These are phyloP conservation scores for Diaporthe australafricana DNA, from an alignment of 2,329 filamentous ascomycete species.

Conservation along the genomic window DNA sequence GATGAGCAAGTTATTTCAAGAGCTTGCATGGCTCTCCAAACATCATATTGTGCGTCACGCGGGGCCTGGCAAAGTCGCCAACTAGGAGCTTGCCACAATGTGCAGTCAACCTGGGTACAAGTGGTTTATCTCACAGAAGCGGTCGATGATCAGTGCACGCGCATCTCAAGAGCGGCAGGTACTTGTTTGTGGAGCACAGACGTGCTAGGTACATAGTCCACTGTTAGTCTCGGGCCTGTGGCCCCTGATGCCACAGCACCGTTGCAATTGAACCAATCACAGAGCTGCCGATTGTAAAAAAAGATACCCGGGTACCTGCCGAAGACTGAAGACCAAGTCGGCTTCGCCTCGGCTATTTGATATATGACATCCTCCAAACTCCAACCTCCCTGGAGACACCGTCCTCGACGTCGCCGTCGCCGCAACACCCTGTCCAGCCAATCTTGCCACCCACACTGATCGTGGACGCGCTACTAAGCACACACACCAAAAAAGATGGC, in stretches of 20 bases:
- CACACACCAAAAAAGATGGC: slow-evolving; percentile 63
- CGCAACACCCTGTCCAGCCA: slow-evolving; percentile 38
- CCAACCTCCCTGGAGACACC: slow-evolving; percentile 30
- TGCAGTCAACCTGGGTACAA: too few relatives aligned
- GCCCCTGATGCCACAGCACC: neutral
- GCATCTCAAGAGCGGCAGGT: too few relatives aligned
- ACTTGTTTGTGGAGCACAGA: too few relatives aligned
- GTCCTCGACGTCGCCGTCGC: slow-evolving; percentile 12
- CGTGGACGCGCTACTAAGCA: neutral
- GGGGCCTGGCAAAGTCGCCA: too few relatives aligned
- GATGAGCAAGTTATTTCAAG: too few relatives aligned
- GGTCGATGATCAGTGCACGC: neutral
- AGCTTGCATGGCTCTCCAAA: too few relatives aligned
- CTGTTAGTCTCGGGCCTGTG: too few relatives aligned
- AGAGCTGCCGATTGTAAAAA: slow-evolving; percentile 51
- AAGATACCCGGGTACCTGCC: slow-evolving; percentile 49
- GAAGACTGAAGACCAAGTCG: slow-evolving; percentile 42
- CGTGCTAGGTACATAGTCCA: too few relatives aligned
- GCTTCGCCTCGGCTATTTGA: slow-evolving; percentile 50
- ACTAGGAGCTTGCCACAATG: too few relatives aligned
- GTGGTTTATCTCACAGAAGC: too few relatives aligned
- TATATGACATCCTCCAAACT: slow-evolving; percentile 36
- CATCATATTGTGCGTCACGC: too few relatives aligned
- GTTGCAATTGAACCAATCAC: slow-evolving; percentile 55
- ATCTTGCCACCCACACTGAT: neutral